Base-by-base conservation (phyloP, 2,329 filamentous ascomycete genomes). In the Fusarium chaquense region DNA sequence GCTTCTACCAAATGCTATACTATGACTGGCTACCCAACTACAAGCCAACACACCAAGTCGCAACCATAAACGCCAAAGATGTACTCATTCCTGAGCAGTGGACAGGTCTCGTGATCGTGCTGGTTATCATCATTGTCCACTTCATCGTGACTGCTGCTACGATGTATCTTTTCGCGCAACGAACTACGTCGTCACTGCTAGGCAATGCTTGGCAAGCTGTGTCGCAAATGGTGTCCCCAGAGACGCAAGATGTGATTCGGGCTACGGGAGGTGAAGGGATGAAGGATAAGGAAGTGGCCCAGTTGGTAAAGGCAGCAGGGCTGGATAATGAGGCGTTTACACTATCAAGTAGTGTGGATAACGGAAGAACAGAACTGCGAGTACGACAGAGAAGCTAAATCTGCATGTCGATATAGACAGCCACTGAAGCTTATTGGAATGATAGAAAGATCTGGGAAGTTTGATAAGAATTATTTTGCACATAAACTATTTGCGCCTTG, bases 181-280 rank as follows among this genome's bases (percentile, higher is more conserved):
- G 28, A 3, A 71, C 57, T 2, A n/a, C 20, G 4, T 36, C 51
- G 28, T 62, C 68, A 2, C 9, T n/a, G 8, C 16, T 71, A 0
- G 68, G 57, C 3, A 55, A 69, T 13, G 43, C 57, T 5, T 71
- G 68, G 65, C 65, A 71, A 3, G 57, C 58, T 2, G 30, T 66
- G 3, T 46, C 58, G 1, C 47, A 69, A 22, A 54, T 66, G 13
- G 24, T 63, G 2, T 69, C 69, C 4, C 33, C 65, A 1, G 28
- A 63, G 6, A 71, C 65, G 1, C 56, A 30, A 12, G 68, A 62
- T n/a, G 44, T 66, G 13, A 46, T 71, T 1, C n/a, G 46, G 20
- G 43, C 49, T 26, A 47, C 26, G 0, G 32, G 28, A 5, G 16
- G 41, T 4, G 55, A 58, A 26, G 11, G 7, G 1, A 22, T 60